Evolutionary conservation across 768 basidiomycete species (phyloP), one percentile per base, ranked within the genome.

Genomic region (Boletellus ananiceps): DNA sequence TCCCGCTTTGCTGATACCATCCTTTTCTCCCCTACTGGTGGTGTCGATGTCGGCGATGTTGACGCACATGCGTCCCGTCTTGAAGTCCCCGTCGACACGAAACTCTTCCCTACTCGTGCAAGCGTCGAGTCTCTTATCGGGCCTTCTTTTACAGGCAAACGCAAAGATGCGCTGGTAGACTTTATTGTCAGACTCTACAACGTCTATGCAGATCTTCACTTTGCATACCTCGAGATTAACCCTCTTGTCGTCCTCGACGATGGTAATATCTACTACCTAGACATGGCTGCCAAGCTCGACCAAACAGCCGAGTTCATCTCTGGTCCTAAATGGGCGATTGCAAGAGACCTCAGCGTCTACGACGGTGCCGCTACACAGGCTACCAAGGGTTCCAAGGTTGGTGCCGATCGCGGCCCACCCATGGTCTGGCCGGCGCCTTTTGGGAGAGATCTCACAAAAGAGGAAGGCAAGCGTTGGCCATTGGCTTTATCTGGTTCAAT

Each of bases 281-380:
- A 99, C 69, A 98, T 99, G 95, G 96, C 96, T 36, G 96, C 95
- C 61, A 99, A 98, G 77, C 87, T 99, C 56, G 96, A 99, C 67
- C 96, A 98, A 74, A 98, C 96, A 8, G 96, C 96, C 38, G 95
- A 99, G 72, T 93, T 84, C 65, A 89, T 98, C 64, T 95, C 92
- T 63, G 95, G 96, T 18, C 92, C 92, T 61, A 99, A 96, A 74
- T 99, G 95, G 96, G 92, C 95, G 32, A 85, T 98, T 60, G 95
- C 95, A 40, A 86, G 95, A 60, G 96, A 98, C 69, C 69, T 88
- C 49, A 79, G 84, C 31, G 75, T 92, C 23, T 84, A 88, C 64
- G 84, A 87, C 58, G 59, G 69, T 16, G 73, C 72, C 41, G 8
- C 68, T 71, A 39, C 45, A 23, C 50, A 54, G 31, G 33, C 54